These are phyloP conservation scores for Geotrichum bryndzae DNA, from an alignment of 1,139 yeast species.

Conservation along the genomic window DNA sequence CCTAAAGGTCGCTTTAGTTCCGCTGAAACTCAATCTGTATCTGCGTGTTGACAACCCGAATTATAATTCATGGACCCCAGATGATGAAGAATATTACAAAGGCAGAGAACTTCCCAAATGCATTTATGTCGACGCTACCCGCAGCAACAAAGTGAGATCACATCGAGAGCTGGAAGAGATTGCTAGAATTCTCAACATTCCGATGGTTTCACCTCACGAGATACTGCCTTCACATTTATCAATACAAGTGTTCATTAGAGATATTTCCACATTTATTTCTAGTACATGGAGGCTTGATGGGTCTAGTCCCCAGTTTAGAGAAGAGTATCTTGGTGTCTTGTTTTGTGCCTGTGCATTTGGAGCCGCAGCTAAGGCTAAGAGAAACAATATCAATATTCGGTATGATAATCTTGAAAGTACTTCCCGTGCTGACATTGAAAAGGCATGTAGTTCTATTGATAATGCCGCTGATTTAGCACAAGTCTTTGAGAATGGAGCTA, in stretches of 20 bases:
- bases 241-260: not conserved
- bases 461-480: not conserved
- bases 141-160: not conserved
- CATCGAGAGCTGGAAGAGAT: not conserved
- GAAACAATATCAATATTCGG: not conserved
- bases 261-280: not conserved
- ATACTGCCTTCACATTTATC: not conserved
- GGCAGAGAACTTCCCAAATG: not conserved
- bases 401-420: not conserved
- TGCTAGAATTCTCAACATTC: not conserved
- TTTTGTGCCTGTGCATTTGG: not conserved
- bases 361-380: not conserved
- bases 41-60: not conserved
- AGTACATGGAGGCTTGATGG: not conserved
- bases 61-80: not conserved
- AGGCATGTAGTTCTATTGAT: too few relatives aligned
- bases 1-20: slow-evolving; percentile 6
- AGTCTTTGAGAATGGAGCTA: not conserved
- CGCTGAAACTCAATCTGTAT: not conserved
- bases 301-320: not conserved
- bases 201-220: not conserved
- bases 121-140: not conserved
- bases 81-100: not conserved
- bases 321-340: not conserved
- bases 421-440: not conserved